Percentiles rank a stretch among this genome's conserved stretches.
Conservation (phyloP, 768 basidiomycete genomes). For the Russula sp. region DNA sequence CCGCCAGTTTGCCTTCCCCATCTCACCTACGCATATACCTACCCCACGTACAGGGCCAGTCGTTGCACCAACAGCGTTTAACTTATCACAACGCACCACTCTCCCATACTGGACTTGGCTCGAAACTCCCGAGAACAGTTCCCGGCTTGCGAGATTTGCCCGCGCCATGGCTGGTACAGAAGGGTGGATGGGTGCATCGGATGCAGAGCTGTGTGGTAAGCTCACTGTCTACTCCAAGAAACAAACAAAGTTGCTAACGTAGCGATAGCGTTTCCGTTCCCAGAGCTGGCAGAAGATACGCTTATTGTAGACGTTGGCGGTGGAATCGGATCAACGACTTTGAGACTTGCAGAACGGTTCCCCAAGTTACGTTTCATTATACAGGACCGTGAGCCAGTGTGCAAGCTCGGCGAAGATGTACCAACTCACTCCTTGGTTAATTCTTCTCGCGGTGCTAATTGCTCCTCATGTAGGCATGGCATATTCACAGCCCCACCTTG, state of each 20-base stretch:
- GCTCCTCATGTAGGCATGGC: conserved; percentile 26
- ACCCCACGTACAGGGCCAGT: conserved; percentile 35
- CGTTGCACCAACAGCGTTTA: conserved; percentile 55
- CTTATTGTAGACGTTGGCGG: conserved; percentile 68
- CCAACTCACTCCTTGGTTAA: conserved; percentile 5
- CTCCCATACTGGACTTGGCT: conserved; percentile 68
- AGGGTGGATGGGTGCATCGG: conserved; percentile 61
- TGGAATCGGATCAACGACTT: conserved; percentile 56
- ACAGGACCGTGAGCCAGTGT: conserved; percentile 57
- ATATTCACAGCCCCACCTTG: conserved; percentile 26
- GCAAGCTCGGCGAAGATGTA: conserved; percentile 46
- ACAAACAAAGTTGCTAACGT: conserved; percentile 15
- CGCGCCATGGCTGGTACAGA: conserved; percentile 72
- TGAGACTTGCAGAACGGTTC: conserved; percentile 45
- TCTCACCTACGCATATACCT: conserved; percentile 9
- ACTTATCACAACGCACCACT: conserved; percentile 59
- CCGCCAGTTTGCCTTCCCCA: conserved; percentile 1
- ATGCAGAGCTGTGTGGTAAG: conserved; percentile 34
- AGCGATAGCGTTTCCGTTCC: conserved; percentile 56
- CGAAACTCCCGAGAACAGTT: conserved; percentile 50
- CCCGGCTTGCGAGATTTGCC: conserved; percentile 62
- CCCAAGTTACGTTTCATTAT: conserved; percentile 50
- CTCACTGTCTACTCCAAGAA: neutral
- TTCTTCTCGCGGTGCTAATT: neutral
- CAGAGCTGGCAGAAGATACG: conserved; percentile 47